Conservation (phyloP, 1,284 basidiomycete genomes). For the Phaffia rhodozyma region DNA sequence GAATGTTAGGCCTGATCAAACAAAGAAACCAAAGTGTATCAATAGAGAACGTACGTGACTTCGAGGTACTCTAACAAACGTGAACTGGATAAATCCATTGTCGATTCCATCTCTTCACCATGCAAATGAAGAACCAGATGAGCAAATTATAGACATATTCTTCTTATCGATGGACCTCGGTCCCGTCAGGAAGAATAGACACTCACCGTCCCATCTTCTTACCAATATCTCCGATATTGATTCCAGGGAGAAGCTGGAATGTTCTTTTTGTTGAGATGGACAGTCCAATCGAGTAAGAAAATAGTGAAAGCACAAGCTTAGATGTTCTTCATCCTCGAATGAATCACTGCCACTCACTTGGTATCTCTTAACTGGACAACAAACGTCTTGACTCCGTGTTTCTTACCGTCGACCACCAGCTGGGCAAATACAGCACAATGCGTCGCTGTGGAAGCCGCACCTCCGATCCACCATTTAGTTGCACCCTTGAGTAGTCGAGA, state of each 20-base stretch:
- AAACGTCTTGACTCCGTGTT: constrained; percentile 46
- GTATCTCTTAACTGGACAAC: constrained; percentile 44
- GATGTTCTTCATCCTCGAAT: neutral
- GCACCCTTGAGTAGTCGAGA: constrained; percentile 24
- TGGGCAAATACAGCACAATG: constrained; percentile 47
- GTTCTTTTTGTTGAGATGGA: constrained; percentile 26
- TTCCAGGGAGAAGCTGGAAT: constrained; percentile 39
- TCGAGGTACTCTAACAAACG: constrained; percentile 45
- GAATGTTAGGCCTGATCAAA: neutral
- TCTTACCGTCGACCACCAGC: constrained; percentile 43
- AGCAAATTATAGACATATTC: neutral
- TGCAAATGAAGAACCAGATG: neutral
- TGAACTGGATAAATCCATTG: constrained; percentile 43
- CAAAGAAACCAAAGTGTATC: neutral
- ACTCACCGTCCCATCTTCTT: constrained; percentile 44
- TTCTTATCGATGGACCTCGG: neutral
- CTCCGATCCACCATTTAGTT: constrained; percentile 48
- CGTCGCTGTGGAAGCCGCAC: constrained; percentile 45
- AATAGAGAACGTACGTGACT: constrained; percentile 25
- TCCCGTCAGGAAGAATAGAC: neutral
- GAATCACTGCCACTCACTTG: constrained; percentile 31
- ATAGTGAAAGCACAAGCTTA: constrained; percentile 14
- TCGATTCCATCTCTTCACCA: constrained; percentile 24
- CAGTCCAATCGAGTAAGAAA: constrained; percentile 3
- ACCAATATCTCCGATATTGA: constrained; percentile 47